These are phyloP conservation scores for Ophiostoma triangulosporum DNA, from an alignment of 2,329 filamentous ascomycete species.

Conservation along the genomic window DNA sequence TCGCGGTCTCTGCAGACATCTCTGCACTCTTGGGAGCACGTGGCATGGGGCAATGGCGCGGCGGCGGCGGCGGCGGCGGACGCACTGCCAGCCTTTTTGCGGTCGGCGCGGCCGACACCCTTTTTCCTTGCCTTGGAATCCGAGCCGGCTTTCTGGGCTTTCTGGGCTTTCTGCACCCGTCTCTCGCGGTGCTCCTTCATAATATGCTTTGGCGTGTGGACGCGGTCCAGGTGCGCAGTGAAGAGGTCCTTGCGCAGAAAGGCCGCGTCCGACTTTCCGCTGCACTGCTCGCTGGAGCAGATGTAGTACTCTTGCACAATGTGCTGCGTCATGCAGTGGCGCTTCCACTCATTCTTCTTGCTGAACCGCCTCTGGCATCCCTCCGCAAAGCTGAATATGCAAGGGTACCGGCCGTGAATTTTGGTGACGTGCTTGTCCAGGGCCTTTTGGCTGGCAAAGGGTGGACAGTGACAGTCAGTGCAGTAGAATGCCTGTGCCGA, in stretches of 20 bases:
- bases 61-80: background rate
- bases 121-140: background rate
- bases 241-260: background rate
- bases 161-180: background rate
- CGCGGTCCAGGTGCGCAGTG: background rate
- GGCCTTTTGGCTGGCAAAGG: background rate
- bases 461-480: background rate
- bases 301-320: conserved; percentile 61
- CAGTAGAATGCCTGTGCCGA: background rate
- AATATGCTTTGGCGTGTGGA: background rate
- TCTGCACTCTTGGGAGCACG: background rate
- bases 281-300: conserved; percentile 45
- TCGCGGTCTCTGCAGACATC: background rate
- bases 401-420: background rate
- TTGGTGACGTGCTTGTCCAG: background rate
- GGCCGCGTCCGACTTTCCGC: background rate
- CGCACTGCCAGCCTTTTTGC: background rate
- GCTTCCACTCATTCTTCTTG: conserved; percentile 91
- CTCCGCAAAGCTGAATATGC: conserved; percentile 31
- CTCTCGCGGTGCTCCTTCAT: background rate
- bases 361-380: conserved; percentile 61
- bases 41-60: background rate
- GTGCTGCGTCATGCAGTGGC: conserved; percentile 72
- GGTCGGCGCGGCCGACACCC: background rate
- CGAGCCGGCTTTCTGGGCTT: background rate